phyloP scores from a whole-genome alignment of 345 rosid species.

The Geranium brycei region DNA sequence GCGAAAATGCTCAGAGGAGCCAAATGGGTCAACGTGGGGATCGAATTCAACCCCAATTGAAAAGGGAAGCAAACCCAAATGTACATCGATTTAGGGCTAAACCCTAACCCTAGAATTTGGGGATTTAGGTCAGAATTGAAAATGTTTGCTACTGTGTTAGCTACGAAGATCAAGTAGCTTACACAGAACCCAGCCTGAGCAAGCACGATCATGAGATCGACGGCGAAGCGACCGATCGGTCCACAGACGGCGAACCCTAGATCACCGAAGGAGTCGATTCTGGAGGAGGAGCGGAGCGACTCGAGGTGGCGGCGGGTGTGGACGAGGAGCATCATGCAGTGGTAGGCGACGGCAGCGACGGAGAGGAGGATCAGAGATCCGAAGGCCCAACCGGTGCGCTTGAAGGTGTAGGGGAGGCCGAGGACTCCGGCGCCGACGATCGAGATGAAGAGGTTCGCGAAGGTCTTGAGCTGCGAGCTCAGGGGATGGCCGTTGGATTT shows the following conservation, averaged over 20 bases:
- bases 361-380: constrained; percentile 49
- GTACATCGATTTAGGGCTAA: constrained; percentile 40
- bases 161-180: constrained; percentile 70
- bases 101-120: constrained; percentile 20
- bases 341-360: constrained; percentile 39
- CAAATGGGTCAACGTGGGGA: constrained; percentile 62
- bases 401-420: constrained; percentile 80
- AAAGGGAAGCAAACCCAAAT: constrained; percentile 76
- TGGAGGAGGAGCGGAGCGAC: constrained; percentile 17
- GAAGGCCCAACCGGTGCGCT: constrained; percentile 78
- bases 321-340: constrained; percentile 80
- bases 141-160: constrained; percentile 40
- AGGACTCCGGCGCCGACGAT: constrained; percentile 81
- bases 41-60: constrained; percentile 65
- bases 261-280: constrained; percentile 64
- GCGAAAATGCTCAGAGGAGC: constrained; percentile 92
- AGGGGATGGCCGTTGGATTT: constrained; percentile 16
- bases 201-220: constrained; percentile 52
- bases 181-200: constrained; percentile 79
- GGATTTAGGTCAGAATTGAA: constrained; percentile 17
- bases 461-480: constrained; percentile 58
- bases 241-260: constrained; percentile 74
- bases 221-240: constrained; percentile 41
- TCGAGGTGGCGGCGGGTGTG: constrained; percentile 64
- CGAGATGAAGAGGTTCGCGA: constrained; percentile 82